phyloP scores from a whole-genome alignment of 2,329 filamentous ascomycete genomes.

The Venturiaceae sp. region DNA sequence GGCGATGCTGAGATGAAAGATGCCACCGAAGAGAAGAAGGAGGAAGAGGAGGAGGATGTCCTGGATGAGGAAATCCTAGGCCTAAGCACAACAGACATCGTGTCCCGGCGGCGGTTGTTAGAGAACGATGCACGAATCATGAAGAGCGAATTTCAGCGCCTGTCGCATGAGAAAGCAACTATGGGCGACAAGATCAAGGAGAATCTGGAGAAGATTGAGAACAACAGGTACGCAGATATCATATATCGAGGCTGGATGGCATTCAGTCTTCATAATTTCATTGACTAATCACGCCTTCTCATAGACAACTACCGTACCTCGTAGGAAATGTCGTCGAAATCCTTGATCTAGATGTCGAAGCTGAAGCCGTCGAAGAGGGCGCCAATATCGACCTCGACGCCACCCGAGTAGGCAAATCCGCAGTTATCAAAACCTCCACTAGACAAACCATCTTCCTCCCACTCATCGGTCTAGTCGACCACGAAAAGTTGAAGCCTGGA shows the following conservation, averaged over 20 bases:
- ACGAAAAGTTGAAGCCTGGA: slow-evolving; percentile 86
- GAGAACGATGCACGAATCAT: slow-evolving; percentile 99
- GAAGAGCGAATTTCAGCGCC: slow-evolving; percentile 90
- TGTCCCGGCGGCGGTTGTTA: slow-evolving; percentile 79
- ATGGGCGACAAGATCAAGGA: slow-evolving; percentile 99
- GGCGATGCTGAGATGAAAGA: slow-evolving; percentile 91
- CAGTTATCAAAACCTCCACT: slow-evolving; percentile 98
- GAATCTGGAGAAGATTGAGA: slow-evolving; percentile 97
- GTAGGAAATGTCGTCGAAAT: slow-evolving; percentile 98
- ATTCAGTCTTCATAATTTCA: background rate
- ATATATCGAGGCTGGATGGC: background rate
- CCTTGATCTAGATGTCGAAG: slow-evolving; percentile 89
- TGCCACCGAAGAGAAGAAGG: slow-evolving; percentile 52
- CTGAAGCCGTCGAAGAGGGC: slow-evolving; percentile 92
- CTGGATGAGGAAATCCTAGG: slow-evolving; percentile 89
- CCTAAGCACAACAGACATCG: slow-evolving; percentile 89
- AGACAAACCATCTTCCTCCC: slow-evolving; percentile 97
- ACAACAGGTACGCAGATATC: slow-evolving; percentile 65
- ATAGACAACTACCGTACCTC: slow-evolving; percentile 90
- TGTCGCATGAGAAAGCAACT: slow-evolving; percentile 88
- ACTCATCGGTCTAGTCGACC: slow-evolving; percentile 92
- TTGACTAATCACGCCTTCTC: background rate
- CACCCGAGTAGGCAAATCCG: slow-evolving; percentile 92
- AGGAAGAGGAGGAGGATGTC: slow-evolving; percentile 63
- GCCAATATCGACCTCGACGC: slow-evolving; percentile 98